phyloP scores from a whole-genome alignment of 2,329 filamentous ascomycete genomes.

The Reticulascus tulasneorum region DNA sequence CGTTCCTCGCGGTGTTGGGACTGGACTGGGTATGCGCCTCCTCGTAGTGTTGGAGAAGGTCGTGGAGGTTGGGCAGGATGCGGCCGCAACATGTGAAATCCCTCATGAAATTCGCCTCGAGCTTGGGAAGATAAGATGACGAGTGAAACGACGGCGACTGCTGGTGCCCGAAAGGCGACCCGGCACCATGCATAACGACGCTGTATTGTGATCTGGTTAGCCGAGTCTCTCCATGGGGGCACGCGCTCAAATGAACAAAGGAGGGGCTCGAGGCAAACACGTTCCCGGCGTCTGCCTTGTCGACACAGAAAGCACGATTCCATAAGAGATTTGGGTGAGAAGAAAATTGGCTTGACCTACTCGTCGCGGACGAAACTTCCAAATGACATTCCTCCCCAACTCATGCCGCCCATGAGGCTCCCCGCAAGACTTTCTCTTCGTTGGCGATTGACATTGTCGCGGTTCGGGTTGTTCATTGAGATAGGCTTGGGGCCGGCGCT shows the following conservation, averaged over 20 bases:
- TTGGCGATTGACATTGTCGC: constrained; percentile 52
- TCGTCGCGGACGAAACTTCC: constrained; percentile 97
- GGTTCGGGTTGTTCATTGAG: constrained; percentile 61
- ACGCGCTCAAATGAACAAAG: no score
- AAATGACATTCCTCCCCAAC: constrained; percentile 94
- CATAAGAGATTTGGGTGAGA: constrained; percentile 17
- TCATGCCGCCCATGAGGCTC: constrained; percentile 77
- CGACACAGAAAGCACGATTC: no score
- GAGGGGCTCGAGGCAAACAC: constrained; percentile 1
- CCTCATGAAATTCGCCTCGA: constrained; percentile 96
- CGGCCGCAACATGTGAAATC: constrained; percentile 95
- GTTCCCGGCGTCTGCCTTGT: no score
- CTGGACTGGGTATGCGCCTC: constrained; percentile 79
- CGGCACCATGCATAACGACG: background rate
- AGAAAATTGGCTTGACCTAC: constrained; percentile 56
- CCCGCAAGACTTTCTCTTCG: constrained; percentile 61
- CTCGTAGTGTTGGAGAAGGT: constrained; percentile 94
- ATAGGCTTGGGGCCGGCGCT: constrained; percentile 64
- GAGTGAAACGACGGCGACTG: constrained; percentile 96
- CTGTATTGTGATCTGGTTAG: background rate
- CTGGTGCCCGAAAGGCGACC: constrained; percentile 77
- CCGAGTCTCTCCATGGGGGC: no score
- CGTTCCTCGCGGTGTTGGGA: constrained; percentile 36
- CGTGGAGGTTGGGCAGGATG: constrained; percentile 86
- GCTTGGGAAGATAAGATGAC: constrained; percentile 90